Base-by-base conservation (phyloP, 2,329 filamentous ascomycete species). In the Incumbomyces lentus region DNA sequence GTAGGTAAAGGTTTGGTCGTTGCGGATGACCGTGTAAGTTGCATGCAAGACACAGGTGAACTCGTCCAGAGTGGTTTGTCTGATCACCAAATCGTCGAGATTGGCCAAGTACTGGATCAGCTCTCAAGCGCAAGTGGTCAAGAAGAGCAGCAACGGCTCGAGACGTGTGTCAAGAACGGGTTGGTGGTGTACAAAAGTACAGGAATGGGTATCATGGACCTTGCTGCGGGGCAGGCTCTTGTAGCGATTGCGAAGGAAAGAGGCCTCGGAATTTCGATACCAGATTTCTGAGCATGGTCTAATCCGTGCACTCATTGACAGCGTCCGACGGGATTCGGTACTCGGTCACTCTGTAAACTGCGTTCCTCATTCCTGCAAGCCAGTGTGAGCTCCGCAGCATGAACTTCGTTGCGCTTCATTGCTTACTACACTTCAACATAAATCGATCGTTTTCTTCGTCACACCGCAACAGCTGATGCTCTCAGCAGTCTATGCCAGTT, bases 141-240 rank as follows among this genome's bases (percentile, higher is more conserved):
- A 16, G 26, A 36, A 34, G 49, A 35, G 12, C 36, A 46, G 17
- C 19, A 33, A 2, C 53, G 46, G n/a, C 18, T 52, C 7, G 44
- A 52, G 18, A 4, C 4, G 8, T 26, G 22, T 8, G 22, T 26
- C 22, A 26, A 8, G 8, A 44, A 51, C 16, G 53, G 55, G 0
- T 47, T 55, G n/a, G 42, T 57, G 13, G 47, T 56, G 10, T 57
- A 57, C 44, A 57, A 56, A 37, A 57, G 55, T 22, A 38, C 56
- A 18, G 55, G 55, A 1, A 49, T 56, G 6, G 53, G 55, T 22
- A 22, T 56, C 6, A 57, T 52, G 11, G 55, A 57, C 45, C 40
- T 57, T 26, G 48, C 50, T 13, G 42, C 36, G 0, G 44, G 29
- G 6, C 37, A 41, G 14, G 31, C 31, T 13, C 16, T 47, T 10